A percentile compares a stretch with the other conserved stretches of the same genome.
phyloP scores from a whole-genome alignment of 441 rosid genomes.

The Mallotus repandus region DNA sequence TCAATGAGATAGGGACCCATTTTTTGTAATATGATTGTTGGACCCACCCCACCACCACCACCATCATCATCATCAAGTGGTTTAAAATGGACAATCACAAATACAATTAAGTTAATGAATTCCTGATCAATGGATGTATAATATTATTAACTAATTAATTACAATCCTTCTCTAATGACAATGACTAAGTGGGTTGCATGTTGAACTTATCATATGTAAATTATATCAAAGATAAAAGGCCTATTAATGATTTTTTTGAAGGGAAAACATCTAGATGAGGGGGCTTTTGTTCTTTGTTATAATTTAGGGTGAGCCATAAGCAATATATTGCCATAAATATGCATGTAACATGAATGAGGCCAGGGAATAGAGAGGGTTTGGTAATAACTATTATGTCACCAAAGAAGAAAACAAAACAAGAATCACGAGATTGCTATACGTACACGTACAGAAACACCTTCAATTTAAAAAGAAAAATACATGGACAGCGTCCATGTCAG shows the following conservation, averaged over 20 bases:
- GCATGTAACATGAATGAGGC: conserved; percentile 32
- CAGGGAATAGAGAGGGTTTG: conserved; percentile 12
- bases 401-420: conserved; percentile 41
- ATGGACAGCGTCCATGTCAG: conserved; percentile 49
- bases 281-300: background rate
- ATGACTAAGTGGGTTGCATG: conserved; percentile 10
- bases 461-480: conserved; percentile 2
- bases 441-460: conserved; percentile 19
- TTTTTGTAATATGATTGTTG: conserved; percentile 7
- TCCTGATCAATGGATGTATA: background rate
- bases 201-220: conserved; percentile 14
- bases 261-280: conserved; percentile 25
- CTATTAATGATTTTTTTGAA: background rate
- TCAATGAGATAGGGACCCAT: conserved; percentile 26
- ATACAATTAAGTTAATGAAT: conserved; percentile 24
- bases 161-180: background rate
- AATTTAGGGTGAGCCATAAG: conserved; percentile 1
- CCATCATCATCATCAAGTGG: conserved; percentile 19
- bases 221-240: conserved; percentile 9
- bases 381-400: conserved; percentile 13
- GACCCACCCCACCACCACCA: conserved; percentile 14
- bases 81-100: conserved; percentile 16
- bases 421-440: conserved; percentile 50
- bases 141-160: background rate
- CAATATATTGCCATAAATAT: conserved; percentile 34